Percentiles rank a stretch among this genome's conserved stretches.
Evolutionary conservation across 2,329 filamentous ascomycete species (phyloP).

Genomic region (Pyricularia pennisetigena): DNA sequence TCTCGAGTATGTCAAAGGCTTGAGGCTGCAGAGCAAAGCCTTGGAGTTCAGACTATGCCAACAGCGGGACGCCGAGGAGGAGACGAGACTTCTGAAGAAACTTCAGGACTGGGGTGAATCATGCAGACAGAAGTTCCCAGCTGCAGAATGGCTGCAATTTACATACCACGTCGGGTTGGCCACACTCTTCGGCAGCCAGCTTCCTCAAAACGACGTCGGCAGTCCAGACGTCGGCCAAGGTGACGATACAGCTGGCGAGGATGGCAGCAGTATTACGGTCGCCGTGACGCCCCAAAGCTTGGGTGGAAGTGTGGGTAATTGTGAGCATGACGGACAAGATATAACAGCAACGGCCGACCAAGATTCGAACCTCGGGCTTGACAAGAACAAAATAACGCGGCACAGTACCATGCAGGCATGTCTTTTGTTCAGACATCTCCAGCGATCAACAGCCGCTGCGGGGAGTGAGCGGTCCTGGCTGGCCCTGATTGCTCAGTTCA

Average conservation of each 20-base stretch:
- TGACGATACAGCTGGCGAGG: not conserved
- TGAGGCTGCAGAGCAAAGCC: not conserved
- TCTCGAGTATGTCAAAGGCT: not conserved
- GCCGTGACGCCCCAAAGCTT: not conserved
- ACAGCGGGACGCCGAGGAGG: not conserved
- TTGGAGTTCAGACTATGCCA: not conserved
- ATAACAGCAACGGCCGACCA: not conserved
- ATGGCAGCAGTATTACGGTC: not conserved
- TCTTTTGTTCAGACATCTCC: not conserved
- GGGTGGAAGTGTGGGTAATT: not conserved
- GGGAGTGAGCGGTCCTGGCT: conserved; percentile 14
- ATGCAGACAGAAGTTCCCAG: not conserved
- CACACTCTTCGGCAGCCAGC: not conserved
- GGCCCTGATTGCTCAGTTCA: conserved; percentile 19
- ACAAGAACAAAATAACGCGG: not conserved
- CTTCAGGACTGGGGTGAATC: not conserved
- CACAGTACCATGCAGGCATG: not conserved
- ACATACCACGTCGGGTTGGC: not conserved
- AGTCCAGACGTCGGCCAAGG: not conserved
- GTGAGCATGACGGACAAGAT: not conserved
- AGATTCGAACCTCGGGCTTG: not conserved
- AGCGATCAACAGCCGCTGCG: not conserved
- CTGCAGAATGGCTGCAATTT: not conserved
- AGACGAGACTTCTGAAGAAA: not conserved
- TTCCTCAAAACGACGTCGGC: not conserved